Base-by-base conservation (phyloP, 176 grass and related monocot species). In the Avena sativa region DNA sequence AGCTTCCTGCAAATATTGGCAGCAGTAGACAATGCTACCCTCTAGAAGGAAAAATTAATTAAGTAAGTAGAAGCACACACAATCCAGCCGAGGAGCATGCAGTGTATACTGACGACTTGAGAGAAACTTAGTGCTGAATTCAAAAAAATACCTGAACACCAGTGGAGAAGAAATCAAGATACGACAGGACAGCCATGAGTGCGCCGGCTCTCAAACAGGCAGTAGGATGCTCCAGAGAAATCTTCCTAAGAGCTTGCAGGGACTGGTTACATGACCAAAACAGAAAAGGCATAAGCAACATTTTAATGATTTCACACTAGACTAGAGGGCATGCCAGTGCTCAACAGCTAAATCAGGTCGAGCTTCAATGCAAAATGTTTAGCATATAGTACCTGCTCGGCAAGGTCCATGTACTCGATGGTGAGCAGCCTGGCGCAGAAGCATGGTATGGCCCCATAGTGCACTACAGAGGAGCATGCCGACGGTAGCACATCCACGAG, bases 391-490 rank as follows among this genome's bases (percentile, higher is more conserved):
- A 98, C 95, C 93, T 98, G 96, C 88, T 98, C 96, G 16, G 96
- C 96, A 9, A 98, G 88, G 86, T 98, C 96, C 93, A 98, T 95
- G 89, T 98, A 98, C 75, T 98, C 96, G 26, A 98, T 98, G 16
- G 96, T 93, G 69, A 98, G 90, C 14, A 98, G 89, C 1, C 93
- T 89, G 47, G 96, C 93, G 44, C 96, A 98, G 60, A 98, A 95
- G 50, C 91, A 93, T 1, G 92, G 93, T n/a, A 98, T 90, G 16
- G 96, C 96, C 11, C 89, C 91, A 58, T 95, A 95, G 81, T 93
- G 96, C 59, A 98, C 96, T 51, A 98, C 96, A 34, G 93, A 88
- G 0, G 93, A 89, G 72, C 93, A 98, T 5, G 96, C 89, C 2
- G 93, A 95, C 1, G 96, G 96, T 6, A 98, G 82, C 55, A 95